Base-by-base conservation (phyloP, 129 eudicot species). In the Flaveria sonorensis region DNA sequence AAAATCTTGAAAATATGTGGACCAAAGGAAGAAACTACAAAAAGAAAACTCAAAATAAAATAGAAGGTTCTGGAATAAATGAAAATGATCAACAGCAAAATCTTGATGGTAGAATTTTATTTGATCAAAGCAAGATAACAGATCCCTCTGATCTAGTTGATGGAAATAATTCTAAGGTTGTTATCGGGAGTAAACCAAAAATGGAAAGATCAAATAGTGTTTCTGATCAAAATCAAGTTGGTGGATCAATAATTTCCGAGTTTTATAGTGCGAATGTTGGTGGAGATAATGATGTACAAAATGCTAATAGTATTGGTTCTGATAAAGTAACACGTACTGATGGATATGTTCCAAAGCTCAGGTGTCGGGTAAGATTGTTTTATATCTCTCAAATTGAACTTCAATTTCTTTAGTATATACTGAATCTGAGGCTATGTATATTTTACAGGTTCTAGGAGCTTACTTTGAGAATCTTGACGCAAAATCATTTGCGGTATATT, bases 1-100 rank as follows among this genome's bases (percentile, higher is more conserved):
- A 95, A 76, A 95, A 92, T 83, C 94, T 95, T 24, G 99, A 95
- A 72, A 92, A 95, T 85, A 95, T 95, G 99, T 92, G 97, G 99
- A 80, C 99, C 57, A 95, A 69, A 80, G 99, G 99, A 71, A 85
- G 94, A 80, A 85, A 95, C 55, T 92, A 95, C 73, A 95, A 88
- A 76, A 88, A 86, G 79, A 95, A 89, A 80, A 79, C 83, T 75
- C 83, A 86, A 56, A 90, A 86, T 72, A 76, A 45, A 57, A 53
- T 52, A 23, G 65, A 60, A 60, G 66, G 70, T 69, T 73, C 79
- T n/a, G 81, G 56, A 71, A 59, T 36, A 68, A 85, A 52, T 13
- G 81, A 79, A 10, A 65, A 72, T 70, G 43, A 86, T 75, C 87
- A 52, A 46, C 77, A 77, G 53, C 83, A 65, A 32, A 70, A 32